Percentiles rank a stretch among this genome's conserved stretches.
Evolutionary conservation across 257 asterid species (phyloP).

Genomic region (Lavandula angustifolia): DNA sequence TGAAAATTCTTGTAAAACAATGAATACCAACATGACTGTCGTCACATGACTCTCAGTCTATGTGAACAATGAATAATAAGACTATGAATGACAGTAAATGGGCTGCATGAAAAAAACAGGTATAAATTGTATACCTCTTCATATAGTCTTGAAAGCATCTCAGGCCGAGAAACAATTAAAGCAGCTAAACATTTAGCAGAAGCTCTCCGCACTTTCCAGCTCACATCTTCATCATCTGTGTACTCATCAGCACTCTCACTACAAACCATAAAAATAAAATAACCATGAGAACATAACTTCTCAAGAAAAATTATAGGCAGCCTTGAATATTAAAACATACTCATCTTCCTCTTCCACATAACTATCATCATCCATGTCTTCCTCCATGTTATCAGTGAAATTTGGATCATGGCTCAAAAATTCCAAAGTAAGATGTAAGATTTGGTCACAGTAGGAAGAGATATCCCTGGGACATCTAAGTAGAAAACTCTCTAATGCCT

Average conservation of each 20-base stretch:
- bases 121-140: conserved; percentile 61
- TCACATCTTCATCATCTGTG: conserved; percentile 97
- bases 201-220: conserved; percentile 99
- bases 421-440: conserved; percentile 79
- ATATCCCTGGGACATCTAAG: conserved; percentile 96
- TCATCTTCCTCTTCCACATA: conserved; percentile 94
- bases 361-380: conserved; percentile 86
- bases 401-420: conserved; percentile 96
- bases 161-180: conserved; percentile 93
- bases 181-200: conserved; percentile 97
- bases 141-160: conserved; percentile 86
- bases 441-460: conserved; percentile 73
- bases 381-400: conserved; percentile 98
- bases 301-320: conserved; percentile 13
- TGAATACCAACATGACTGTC: conserved; percentile 4
- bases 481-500: conserved; percentile 96
- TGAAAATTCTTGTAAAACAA: conserved; percentile 2
- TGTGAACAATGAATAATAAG: conserved; percentile 13
- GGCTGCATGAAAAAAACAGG: conserved; percentile 12
- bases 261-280: conserved; percentile 31
- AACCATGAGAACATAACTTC: conserved; percentile 35
- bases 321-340: conserved; percentile 51
- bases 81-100: conserved; percentile 14
- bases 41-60: background rate
- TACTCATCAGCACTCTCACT: conserved; percentile 98